Base-by-base conservation (phyloP, 768 basidiomycete species). In the Amanita subjunquillea region DNA sequence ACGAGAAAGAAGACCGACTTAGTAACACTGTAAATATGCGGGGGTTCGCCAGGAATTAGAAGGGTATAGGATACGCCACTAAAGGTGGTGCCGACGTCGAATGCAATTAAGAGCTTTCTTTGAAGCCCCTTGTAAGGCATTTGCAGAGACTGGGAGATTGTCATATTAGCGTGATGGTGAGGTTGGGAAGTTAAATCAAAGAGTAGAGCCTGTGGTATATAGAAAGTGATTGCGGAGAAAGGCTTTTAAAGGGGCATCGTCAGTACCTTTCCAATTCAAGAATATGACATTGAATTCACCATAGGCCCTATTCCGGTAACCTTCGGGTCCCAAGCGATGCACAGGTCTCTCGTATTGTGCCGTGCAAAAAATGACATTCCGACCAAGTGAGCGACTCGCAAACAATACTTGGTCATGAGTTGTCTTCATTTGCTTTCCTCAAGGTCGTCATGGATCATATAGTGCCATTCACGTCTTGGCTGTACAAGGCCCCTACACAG, bases 31-130 rank as follows among this genome's bases (percentile, higher is more conserved):
- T 63, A 58, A 17, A 74, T 74, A n/a, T 58, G 54, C 2, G 66
- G 66, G 10, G 59, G 48, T 50, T 62, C 50, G 0, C 65, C 67
- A 5, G 67, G 66, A 36, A 67, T 65, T 12, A 75, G 59, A 43
- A 75, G 66, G 41, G 64, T 61, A 48, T 41, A 40, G 8, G 12
- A 50, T 7, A 78, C 65, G 4, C 74, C 75, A 32, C 75, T 76
- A 43, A 63, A 76, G 1, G 74, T 78, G 2, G 73, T 79, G 4
- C 78, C 78, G 2, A 79, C 60, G 50, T 79, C 78, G 34, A 79
- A 74, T 1, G 75, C 74, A 13, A 79, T 55, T 4, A 78, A 71
- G 3, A 79, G 62, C 54, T 70, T 71, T 37, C 70, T 68, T 34
- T 57, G 53, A 12, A 63, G 20, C 20, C 76, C 77, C 27, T 57